Conservation (phyloP, 331 rosid genomes). For the Malus hybrid region DNA sequence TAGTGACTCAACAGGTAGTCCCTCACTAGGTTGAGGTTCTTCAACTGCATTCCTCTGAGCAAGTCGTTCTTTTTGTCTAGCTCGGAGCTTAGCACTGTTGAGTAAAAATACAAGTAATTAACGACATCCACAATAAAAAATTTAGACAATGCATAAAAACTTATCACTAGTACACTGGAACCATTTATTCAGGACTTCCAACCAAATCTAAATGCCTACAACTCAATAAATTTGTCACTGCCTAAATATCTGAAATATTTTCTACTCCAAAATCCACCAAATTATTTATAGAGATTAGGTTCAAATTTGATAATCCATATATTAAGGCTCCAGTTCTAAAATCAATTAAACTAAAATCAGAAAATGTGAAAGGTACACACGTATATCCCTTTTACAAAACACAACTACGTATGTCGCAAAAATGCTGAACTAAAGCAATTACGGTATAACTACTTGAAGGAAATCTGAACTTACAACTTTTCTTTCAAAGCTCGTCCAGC, state of each 20-base stretch:
- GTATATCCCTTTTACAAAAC: neutral
- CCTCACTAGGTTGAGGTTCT: conserved; percentile 42
- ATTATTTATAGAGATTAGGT: neutral
- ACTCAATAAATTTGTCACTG: too few relatives aligned
- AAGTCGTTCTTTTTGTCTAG: conserved; percentile 82
- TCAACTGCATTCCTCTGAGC: conserved; percentile 50
- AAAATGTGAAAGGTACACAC: neutral
- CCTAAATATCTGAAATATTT: too few relatives aligned
- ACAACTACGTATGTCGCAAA: neutral
- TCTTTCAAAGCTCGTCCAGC: conserved; percentile 92
- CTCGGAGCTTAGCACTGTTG: conserved; percentile 88
- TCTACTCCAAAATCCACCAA: neutral
- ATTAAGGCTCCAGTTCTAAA: neutral
- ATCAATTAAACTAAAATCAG: neutral
- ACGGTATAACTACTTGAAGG: neutral
- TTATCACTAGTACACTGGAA: too few relatives aligned
- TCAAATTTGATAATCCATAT: neutral
- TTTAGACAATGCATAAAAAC: too few relatives aligned
- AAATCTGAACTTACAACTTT: conserved; percentile 59
- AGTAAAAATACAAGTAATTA: conserved; percentile 18
- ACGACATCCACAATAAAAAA: neutral
- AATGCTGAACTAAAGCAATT: neutral
- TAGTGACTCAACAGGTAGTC: conserved; percentile 30
- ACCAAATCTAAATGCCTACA: too few relatives aligned
- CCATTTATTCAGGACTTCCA: too few relatives aligned